Conservation (phyloP, 2,329 filamentous ascomycete species). For the Stenocarpella maydis region DNA sequence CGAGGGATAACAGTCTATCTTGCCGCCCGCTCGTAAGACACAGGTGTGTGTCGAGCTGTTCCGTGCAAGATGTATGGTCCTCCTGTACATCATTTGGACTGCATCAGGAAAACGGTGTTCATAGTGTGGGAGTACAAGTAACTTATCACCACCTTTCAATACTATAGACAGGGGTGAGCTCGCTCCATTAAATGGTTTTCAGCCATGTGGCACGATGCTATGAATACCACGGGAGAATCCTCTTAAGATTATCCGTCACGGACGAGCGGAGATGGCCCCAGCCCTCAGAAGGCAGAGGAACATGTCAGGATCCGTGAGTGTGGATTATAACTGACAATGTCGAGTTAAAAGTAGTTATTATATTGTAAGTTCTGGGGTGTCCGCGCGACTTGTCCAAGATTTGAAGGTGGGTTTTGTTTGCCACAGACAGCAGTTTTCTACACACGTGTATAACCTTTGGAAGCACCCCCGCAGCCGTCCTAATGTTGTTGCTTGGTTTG, state of each 20-base stretch:
- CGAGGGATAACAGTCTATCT: neutral
- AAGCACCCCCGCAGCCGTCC: constrained; percentile 11
- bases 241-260: neutral
- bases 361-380: too few relatives aligned
- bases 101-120: too few relatives aligned
- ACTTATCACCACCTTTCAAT: too few relatives aligned
- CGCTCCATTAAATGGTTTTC: too few relatives aligned
- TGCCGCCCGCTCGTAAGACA: too few relatives aligned
- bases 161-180: too few relatives aligned
- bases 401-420: too few relatives aligned
- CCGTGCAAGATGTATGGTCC: neutral
- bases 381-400: too few relatives aligned
- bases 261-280: neutral
- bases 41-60: too few relatives aligned
- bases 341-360: too few relatives aligned
- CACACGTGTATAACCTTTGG: neutral
- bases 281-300: neutral
- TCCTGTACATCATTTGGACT: neutral
- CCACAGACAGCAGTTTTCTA: neutral
- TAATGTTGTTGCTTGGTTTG: neutral
- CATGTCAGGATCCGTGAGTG: neutral
- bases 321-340: neutral
- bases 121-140: too few relatives aligned
- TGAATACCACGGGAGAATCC: neutral
- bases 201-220: neutral